Conservation (phyloP, 768 basidiomycete genomes). For the Obba rivulosa region DNA sequence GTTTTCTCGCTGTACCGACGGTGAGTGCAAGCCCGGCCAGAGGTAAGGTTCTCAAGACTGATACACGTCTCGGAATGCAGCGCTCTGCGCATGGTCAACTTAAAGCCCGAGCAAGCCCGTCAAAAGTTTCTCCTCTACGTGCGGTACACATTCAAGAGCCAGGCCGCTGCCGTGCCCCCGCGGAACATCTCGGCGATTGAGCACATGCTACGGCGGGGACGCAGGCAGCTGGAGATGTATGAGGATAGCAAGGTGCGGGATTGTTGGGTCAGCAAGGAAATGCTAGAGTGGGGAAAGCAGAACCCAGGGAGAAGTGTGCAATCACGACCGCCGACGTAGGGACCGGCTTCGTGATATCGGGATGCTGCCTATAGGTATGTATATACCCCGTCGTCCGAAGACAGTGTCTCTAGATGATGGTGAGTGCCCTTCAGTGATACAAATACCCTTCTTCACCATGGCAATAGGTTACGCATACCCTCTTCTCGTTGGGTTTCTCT, state of each 20-base stretch:
- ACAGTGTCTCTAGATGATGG: too few species aligned
- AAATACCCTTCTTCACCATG: too few species aligned
- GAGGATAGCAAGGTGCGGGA: conserved; percentile 64
- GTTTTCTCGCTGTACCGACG: conserved; percentile 49
- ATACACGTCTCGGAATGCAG: conserved; percentile 30
- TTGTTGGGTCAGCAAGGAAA: conserved; percentile 68
- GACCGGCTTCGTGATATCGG: too few species aligned
- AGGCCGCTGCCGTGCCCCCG: conserved; percentile 54
- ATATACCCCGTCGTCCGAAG: too few species aligned
- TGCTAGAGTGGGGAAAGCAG: conserved; percentile 56
- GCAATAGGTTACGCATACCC: too few species aligned
- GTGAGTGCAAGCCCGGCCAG: conserved; percentile 30
- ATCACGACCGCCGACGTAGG: too few species aligned
- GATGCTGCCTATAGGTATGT: too few species aligned
- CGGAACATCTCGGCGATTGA: conserved; percentile 69
- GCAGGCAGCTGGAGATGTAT: conserved; percentile 63
- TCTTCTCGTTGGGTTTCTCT: too few species aligned
- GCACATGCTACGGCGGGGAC: conserved; percentile 67
- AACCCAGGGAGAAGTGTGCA: conserved; percentile 12
- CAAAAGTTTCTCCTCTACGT: conserved; percentile 64
- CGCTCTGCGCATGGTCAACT: conserved; percentile 68
- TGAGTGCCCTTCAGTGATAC: too few species aligned
- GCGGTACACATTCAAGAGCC: conserved; percentile 63
- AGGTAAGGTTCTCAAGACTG: neutral
- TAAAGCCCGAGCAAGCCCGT: conserved; percentile 56